Percentiles rank a stretch among this genome's conserved stretches.
Evolutionary conservation across 2,329 filamentous ascomycete species (phyloP).

Genomic region (Cordyceps javanica): DNA sequence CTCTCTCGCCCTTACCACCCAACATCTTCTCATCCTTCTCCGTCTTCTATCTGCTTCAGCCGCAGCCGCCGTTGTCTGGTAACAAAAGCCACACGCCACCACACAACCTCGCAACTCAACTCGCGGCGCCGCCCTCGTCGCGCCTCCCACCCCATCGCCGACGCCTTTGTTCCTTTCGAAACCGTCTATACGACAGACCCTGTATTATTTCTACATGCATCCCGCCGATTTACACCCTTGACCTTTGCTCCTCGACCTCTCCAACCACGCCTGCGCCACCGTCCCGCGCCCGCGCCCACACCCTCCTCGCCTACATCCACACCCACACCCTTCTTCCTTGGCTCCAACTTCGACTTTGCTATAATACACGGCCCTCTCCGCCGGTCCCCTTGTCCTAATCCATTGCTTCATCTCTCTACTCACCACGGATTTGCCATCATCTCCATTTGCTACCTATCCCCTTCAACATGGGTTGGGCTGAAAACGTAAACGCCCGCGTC

Average conservation of each 20-base stretch:
- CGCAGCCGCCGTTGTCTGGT: neutral
- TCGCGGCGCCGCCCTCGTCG: neutral
- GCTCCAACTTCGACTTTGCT: neutral
- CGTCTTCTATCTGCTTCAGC: neutral
- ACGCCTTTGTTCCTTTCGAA: neutral
- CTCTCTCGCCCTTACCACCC: too few relatives aligned
- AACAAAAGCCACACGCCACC: neutral
- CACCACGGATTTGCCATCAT: neutral
- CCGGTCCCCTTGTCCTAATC: neutral
- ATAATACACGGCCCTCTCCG: neutral
- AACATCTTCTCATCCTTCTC: neutral
- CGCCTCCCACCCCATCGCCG: neutral
- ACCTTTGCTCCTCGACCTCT: neutral
- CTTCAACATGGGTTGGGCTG: slow-evolving; percentile 41
- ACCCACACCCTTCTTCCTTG: neutral
- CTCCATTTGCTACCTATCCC: neutral
- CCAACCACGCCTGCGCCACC: too few relatives aligned
- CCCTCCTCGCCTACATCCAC: too few relatives aligned
- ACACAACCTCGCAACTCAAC: neutral
- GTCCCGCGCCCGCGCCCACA: too few relatives aligned
- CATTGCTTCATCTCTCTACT: neutral
- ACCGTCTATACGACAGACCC: neutral
- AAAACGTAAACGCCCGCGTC: slow-evolving; percentile 49
- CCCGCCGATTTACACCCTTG: neutral
- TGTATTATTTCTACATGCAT: neutral